phyloP scores from a whole-genome alignment of 352 stramenopile species.

The Pythium biforme region DNA sequence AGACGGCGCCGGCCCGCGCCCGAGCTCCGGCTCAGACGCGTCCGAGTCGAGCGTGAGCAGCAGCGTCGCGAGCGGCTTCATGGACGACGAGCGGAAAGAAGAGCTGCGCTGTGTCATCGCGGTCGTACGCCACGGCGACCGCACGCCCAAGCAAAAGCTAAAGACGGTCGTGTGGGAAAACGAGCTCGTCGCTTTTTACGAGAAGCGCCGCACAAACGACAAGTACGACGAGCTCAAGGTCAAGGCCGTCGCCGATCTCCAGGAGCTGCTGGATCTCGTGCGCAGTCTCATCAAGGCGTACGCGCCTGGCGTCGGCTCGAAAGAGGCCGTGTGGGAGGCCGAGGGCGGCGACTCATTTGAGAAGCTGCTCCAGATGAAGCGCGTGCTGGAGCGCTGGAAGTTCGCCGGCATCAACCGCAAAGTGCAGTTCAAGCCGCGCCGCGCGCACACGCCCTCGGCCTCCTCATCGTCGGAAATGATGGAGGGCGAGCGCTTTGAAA shows the following conservation, averaged over 20 bases:
- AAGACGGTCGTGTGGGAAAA: too few species aligned
- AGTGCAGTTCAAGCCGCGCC: constrained; percentile 84
- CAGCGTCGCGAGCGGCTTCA: constrained; percentile 41
- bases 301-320: constrained; percentile 69
- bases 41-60: constrained; percentile 70
- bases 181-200: constrained; percentile 84
- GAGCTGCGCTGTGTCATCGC: constrained; percentile 98
- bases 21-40: constrained; percentile 62
- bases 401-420: constrained; percentile 98
- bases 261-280: constrained; percentile 79
- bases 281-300: constrained; percentile 83
- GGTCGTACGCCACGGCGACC: constrained; percentile 98
- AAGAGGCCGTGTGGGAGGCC: constrained; percentile 82
- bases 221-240: constrained; percentile 87
- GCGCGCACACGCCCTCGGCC: constrained; percentile 45
- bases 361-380: constrained; percentile 95
- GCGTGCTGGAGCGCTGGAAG: constrained; percentile 96
- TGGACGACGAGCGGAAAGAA: constrained; percentile 87
- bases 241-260: constrained; percentile 76
- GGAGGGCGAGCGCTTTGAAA: constrained; percentile 72
- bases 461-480: constrained; percentile 14
- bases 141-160: constrained; percentile 99
- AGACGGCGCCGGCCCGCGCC: constrained; percentile 30
- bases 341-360: constrained; percentile 88
- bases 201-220: constrained; percentile 58